Conservation (phyloP, 805 yeast genomes). For the Limtongia smithiae region DNA sequence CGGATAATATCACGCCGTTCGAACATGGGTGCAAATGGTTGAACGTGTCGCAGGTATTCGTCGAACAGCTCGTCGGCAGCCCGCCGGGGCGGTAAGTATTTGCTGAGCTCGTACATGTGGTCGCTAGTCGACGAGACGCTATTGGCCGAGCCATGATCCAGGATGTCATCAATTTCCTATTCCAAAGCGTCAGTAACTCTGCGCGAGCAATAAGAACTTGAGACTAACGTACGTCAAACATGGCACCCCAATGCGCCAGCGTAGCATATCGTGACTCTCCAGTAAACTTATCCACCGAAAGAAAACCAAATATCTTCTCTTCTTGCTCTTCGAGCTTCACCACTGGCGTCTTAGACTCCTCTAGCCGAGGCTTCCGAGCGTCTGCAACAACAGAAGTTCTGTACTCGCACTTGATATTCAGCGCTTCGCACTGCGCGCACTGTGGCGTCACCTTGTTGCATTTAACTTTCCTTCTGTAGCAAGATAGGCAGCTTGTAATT, state of each 20-base stretch:
- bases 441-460: constrained; percentile 17
- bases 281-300: constrained; percentile 12
- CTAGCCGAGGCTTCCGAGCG: too few relatives aligned
- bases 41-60: constrained; percentile 13
- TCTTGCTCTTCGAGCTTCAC: not conserved
- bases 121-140: not conserved
- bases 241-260: constrained; percentile 18
- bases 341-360: too few relatives aligned
- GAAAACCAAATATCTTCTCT: constrained; percentile 5
- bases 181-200: not conserved
- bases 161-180: not conserved
- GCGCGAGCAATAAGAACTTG: not conserved
- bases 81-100: constrained; percentile 11
- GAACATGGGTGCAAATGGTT: constrained; percentile 19
- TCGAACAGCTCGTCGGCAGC: constrained; percentile 10
- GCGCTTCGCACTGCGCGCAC: constrained; percentile 17
- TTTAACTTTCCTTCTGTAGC: constrained; percentile 22
- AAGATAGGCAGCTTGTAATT: constrained; percentile 20
- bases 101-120: constrained; percentile 6
- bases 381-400: not conserved
- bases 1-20: constrained; percentile 7
- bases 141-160: not conserved
- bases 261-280: constrained; percentile 18
- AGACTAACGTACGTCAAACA: constrained; percentile 14
- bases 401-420: constrained; percentile 17